Evolutionary conservation across 441 rosid genomes (phyloP), one percentile per base, ranked within the genome.

Genomic region (Populus trichocarpa): DNA sequence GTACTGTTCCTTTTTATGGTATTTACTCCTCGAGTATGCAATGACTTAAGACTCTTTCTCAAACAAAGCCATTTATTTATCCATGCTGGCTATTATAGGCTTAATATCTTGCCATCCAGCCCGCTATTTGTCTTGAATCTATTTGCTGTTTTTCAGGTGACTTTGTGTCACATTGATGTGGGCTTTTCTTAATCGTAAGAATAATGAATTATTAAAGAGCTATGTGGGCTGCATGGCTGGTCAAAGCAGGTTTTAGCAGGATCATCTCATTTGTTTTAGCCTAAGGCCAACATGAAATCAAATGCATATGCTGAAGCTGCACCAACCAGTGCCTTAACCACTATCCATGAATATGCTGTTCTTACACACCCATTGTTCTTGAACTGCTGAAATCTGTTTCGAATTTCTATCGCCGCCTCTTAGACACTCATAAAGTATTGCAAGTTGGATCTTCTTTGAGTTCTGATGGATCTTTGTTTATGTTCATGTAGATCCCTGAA

Each of bases 401-500:
- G 22, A 16, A 6, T 16, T 53, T 53, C 22, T 53, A 6, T 53
- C 22, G 2, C 61, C 22, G 2, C 61, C 61, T 53, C 61, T 16
- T 5, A 53, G 61, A 53, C 61, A 6, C 9, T 53, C 22, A 53
- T 73, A 33, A 75, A 72, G 25, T 2, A 28, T 11, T 73, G 42
- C 65, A 80, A 40, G 30, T 73, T 46, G 68, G 72, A 75, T 74
- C 5, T 73, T 66, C 59, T 74, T 22, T 69, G 79, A 78, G 38
- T 75, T 70, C 63, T 80, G 59, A 76, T 85, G 77, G 53, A 63
- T 77, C n/a, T 10, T 26, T 63, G 69, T 76, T 77, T 76, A 28
- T 67, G 59, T 83, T 76, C 68, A 23, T 77, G 66, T 84, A 91
- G 93, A 83, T 91, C 65, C 95, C 95, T 35, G 93, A 91, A 84